Base-by-base conservation (phyloP, 352 stramenopile species). In the Globisporangium nodosum region DNA sequence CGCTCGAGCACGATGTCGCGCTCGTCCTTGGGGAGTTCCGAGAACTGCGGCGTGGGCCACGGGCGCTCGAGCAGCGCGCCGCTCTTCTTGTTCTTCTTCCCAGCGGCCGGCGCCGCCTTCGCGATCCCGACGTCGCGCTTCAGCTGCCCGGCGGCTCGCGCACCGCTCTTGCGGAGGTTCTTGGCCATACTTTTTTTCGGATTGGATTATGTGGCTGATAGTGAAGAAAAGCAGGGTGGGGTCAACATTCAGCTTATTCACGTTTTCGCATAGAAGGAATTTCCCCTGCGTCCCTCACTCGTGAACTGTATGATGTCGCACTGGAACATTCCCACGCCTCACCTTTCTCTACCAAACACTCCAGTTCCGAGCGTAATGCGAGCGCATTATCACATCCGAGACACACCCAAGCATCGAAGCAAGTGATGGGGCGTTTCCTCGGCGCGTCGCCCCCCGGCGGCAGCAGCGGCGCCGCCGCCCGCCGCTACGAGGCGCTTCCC, bases 1-100 rank as follows among this genome's bases (percentile, higher is more conserved):
- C 80, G 76, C 51, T 85, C 78, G n/a, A 92, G 61, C 53, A 92
- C 80, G 45, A 92, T 92, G 52, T 90, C 82, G 47, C 80, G 80
- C 35, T 88, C 78, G 49, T 92, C 82, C 57, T 87, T 87, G 7
- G 68, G 6, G 16, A 92, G 64, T 59, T 88, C 78, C 40, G 76
- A 62, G 48, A 79, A 87, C 64, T 90, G 82, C 53, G 73, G 8
- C 20, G 65, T 66, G 30, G 15, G 12, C 73, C 76, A 91, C 13
- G 77, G 70, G 1, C 79, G 70, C 40, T 63, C 57, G 21, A 58
- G 24, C 39, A 40, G 39, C 21, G 16, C 31, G n/a, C 16, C 20
- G 35, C 47, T 31, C 42, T 63, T 63, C 30, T 58, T 63, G n/a
- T 31, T 57, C 47, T 56, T 54, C 16, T 56, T 61, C 12, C 16